Evolutionary conservation across 1,139 yeast genomes (phyloP).

Genomic region (Taphrina populina): DNA sequence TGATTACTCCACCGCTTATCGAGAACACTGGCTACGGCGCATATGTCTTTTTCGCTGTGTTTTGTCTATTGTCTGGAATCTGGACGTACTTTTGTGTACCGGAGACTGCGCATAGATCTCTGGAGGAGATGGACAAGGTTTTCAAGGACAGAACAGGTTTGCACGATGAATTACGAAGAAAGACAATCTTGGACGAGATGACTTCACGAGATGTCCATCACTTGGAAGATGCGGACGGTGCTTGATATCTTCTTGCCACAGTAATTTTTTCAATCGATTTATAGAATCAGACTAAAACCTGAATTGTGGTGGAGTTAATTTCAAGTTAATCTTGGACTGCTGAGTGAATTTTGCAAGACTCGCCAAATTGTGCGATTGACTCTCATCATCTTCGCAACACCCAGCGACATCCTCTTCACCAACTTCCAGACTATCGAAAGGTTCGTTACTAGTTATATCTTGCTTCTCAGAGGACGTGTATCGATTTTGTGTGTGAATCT

Average conservation of each 20-base stretch:
- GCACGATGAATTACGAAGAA: conserved; percentile 28
- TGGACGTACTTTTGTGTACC: conserved; percentile 52
- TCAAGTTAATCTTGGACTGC: conserved; percentile 26
- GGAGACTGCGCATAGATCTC: conserved; percentile 58
- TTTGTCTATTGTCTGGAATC: conserved; percentile 45
- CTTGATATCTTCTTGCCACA: too few relatives aligned
- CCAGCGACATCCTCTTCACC: too few relatives aligned
- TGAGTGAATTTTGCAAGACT: conserved; percentile 19
- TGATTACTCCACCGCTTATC: conserved; percentile 33
- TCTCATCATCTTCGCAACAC: too few relatives aligned
- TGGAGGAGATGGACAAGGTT: conserved; percentile 60
- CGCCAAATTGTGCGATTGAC: too few relatives aligned
- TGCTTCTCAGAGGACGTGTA: too few relatives aligned
- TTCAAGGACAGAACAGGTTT: conserved; percentile 42
- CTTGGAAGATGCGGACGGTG: not conserved
- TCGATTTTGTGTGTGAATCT: too few relatives aligned
- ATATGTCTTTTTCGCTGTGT: conserved; percentile 45
- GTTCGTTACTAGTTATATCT: too few relatives aligned
- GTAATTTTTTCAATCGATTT: too few relatives aligned
- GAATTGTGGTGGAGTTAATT: conserved; percentile 5
- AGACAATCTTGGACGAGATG: conserved; percentile 3
- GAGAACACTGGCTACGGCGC: conserved; percentile 27
- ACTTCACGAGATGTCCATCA: too few relatives aligned
- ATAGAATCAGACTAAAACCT: too few relatives aligned
- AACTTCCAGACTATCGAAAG: too few relatives aligned